phyloP scores from a whole-genome alignment of 495 filamentous ascomycete genomes.

The Platismatia glauca region DNA sequence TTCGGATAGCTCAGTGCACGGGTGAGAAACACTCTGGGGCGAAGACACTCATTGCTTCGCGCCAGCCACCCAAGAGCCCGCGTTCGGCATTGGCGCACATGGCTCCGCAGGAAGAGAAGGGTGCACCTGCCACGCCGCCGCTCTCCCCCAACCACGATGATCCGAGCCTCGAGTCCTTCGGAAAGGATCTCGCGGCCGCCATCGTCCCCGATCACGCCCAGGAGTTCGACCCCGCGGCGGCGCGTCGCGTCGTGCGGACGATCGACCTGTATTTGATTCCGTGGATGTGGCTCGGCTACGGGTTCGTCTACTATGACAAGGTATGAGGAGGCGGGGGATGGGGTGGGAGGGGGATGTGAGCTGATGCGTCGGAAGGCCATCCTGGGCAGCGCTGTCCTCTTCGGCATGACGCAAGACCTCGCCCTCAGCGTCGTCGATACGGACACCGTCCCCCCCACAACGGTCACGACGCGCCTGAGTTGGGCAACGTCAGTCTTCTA shows the following conservation, averaged over 20 bases:
- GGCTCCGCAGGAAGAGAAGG: neutral
- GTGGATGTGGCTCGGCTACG: conserved; percentile 61
- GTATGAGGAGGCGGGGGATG: conserved; percentile 22
- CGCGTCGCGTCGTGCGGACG: conserved; percentile 53
- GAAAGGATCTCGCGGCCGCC: conserved; percentile 40
- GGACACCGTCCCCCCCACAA: conserved; percentile 45
- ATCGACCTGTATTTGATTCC: conserved; percentile 65
- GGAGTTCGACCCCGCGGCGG: conserved; percentile 43
- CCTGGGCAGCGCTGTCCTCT: conserved; percentile 58
- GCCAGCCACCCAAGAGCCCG: neutral
- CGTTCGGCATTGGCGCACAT: neutral
- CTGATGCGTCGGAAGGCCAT: conserved; percentile 45
- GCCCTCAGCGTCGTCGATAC: conserved; percentile 43
- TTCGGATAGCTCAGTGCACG: neutral
- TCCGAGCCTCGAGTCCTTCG: conserved; percentile 16
- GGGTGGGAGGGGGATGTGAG: neutral
- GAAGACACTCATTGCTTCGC: neutral
- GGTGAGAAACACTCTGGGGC: too few species aligned
- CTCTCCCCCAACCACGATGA: neutral
- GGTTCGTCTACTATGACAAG: conserved; percentile 73
- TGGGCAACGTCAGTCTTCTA: conserved; percentile 76
- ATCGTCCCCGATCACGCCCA: conserved; percentile 44
- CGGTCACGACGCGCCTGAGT: conserved; percentile 53
- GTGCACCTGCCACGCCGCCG: neutral
- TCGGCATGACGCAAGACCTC: conserved; percentile 67